phyloP scores from a whole-genome alignment of 1,284 basidiomycete species.

The Peniophora sp. region DNA sequence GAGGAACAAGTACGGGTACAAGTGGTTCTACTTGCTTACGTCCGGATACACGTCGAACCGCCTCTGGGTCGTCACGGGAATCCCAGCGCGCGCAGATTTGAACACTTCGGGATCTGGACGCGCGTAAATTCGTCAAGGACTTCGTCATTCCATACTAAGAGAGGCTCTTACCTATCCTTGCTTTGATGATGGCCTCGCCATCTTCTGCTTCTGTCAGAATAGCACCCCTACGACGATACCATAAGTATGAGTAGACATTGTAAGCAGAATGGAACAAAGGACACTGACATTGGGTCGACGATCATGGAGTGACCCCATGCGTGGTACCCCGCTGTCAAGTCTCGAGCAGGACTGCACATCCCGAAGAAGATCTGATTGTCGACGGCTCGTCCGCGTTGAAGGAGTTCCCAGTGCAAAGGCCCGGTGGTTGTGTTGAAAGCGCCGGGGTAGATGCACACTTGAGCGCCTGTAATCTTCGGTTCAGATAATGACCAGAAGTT shows the following conservation, averaged over 20 bases:
- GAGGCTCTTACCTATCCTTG: constrained; percentile 65
- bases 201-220: constrained; percentile 77
- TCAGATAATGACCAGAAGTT: not conserved
- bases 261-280: not conserved
- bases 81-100: constrained; percentile 65
- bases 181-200: constrained; percentile 75
- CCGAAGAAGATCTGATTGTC: constrained; percentile 96
- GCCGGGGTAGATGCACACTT: constrained; percentile 86
- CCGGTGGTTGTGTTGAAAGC: constrained; percentile 93
- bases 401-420: constrained; percentile 92
- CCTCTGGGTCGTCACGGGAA: constrained; percentile 84
- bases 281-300: constrained; percentile 78
- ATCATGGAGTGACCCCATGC: constrained; percentile 91
- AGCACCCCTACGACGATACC: constrained; percentile 51
- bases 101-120: constrained; percentile 64
- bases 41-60: constrained; percentile 90
- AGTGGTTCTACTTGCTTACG: constrained; percentile 31
- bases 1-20: not conserved
- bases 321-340: constrained; percentile 75
- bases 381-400: constrained; percentile 83
- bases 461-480: constrained; percentile 51
- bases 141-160: not conserved
- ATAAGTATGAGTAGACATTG: constrained; percentile 6
- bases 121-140: constrained; percentile 7
- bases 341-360: constrained; percentile 94